Percentiles rank a stretch among this genome's conserved stretches.
These are phyloP conservation scores for Dendrobium chrysotoxum DNA, from an alignment of 106 monocot genomes.

Conservation along the genomic window DNA sequence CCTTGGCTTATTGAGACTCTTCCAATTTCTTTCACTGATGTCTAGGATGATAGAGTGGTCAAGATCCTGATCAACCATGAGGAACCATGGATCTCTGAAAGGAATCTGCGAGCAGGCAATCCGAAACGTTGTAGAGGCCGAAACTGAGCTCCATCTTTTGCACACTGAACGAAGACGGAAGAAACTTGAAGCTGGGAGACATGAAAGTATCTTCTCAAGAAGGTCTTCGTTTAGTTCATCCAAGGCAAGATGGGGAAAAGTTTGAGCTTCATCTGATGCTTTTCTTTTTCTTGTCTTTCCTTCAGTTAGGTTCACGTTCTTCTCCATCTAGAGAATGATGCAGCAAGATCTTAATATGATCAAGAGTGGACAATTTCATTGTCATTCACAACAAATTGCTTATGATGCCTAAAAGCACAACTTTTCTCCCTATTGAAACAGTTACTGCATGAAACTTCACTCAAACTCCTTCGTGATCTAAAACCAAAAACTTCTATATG, in stretches of 20 bases:
- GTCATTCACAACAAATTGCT: no score
- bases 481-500: no score
- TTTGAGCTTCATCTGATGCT: slow-evolving; percentile 16
- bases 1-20: slow-evolving; percentile 21
- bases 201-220: slow-evolving; percentile 64
- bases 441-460: no score
- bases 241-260: slow-evolving; percentile 13
- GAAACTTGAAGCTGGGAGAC: slow-evolving; percentile 61
- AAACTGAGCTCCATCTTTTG: slow-evolving; percentile 47
- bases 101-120: slow-evolving; percentile 52
- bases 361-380: no score
- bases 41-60: slow-evolving; percentile 42
- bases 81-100: slow-evolving; percentile 62
- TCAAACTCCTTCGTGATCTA: no score
- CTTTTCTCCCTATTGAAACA: no score
- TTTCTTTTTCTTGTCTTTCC: slow-evolving; percentile 34
- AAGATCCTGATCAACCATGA: slow-evolving; percentile 52
- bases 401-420: no score
- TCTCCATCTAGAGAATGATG: background rate
- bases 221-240: slow-evolving; percentile 70
- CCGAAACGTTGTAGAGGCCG: slow-evolving; percentile 46
- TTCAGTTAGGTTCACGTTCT: background rate
- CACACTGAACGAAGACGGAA: slow-evolving; percentile 77
- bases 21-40: slow-evolving; percentile 51
- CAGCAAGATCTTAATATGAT: no score